Conservation (phyloP, 2,329 filamentous ascomycete genomes). For the Fusarium lyarnte region DNA sequence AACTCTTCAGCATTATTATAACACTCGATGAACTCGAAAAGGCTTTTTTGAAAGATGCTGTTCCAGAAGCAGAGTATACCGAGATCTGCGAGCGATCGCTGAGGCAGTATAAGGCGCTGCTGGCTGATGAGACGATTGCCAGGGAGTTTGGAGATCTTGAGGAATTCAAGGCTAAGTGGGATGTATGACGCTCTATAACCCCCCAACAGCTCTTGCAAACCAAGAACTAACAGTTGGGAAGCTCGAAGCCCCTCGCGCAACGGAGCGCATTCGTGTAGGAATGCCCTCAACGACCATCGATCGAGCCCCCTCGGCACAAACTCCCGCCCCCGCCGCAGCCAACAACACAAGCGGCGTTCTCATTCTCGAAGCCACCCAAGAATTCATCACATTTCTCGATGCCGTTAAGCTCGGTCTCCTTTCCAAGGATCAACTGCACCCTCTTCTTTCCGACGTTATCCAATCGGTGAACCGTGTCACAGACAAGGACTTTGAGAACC, state of each 20-base stretch:
- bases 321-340: slow-evolving; percentile 54
- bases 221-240: slow-evolving; percentile 49
- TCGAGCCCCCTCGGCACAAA: slow-evolving; percentile 59
- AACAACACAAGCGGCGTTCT: slow-evolving; percentile 69
- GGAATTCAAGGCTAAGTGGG: slow-evolving; percentile 90
- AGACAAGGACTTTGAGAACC: slow-evolving; percentile 91
- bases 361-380: slow-evolving; percentile 91
- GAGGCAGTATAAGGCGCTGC: slow-evolving; percentile 95
- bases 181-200: slow-evolving; percentile 63
- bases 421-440: slow-evolving; percentile 96
- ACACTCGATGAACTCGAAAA: slow-evolving; percentile 96
- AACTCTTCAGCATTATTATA: slow-evolving; percentile 97
- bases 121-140: slow-evolving; percentile 92
- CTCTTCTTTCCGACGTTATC: slow-evolving; percentile 92
- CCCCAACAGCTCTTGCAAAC: rapidly evolving
- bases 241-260: slow-evolving; percentile 94
- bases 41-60: slow-evolving; percentile 94
- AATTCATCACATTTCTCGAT: slow-evolving; percentile 98
- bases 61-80: slow-evolving; percentile 91
- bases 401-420: slow-evolving; percentile 91
- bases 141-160: slow-evolving; percentile 88
- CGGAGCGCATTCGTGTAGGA: slow-evolving; percentile 89
- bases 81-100: slow-evolving; percentile 94
- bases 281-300: slow-evolving; percentile 84
- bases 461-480: slow-evolving; percentile 98